Conservation (phyloP, 345 rosid genomes). For the Salix exigua region DNA sequence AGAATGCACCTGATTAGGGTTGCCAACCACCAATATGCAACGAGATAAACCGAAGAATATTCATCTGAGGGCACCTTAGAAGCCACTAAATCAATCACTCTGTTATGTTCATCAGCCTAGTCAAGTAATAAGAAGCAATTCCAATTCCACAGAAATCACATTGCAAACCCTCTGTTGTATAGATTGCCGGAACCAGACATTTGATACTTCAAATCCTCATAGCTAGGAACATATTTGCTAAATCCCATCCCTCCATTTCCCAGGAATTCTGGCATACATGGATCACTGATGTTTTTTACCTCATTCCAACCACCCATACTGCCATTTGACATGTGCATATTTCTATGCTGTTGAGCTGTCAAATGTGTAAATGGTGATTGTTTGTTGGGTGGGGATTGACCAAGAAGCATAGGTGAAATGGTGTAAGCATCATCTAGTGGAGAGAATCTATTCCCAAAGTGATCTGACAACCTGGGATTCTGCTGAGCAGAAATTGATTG, state of each 20-base stretch:
- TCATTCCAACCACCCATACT: constrained; percentile 49
- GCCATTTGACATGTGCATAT: constrained; percentile 28
- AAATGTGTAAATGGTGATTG: constrained; percentile 27
- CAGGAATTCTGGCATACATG: constrained; percentile 29
- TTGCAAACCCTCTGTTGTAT: constrained; percentile 45
- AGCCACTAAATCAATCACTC: constrained; percentile 1
- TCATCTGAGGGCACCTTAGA: background rate
- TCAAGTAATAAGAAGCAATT: constrained; percentile 3
- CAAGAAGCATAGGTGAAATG: constrained; percentile 27
- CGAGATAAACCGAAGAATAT: background rate
- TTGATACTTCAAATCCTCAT: constrained; percentile 39
- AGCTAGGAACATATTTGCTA: constrained; percentile 28
- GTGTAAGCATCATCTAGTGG: constrained; percentile 24
- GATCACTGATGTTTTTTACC: constrained; percentile 20
- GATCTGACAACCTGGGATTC: constrained; percentile 23
- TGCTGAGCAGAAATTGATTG: constrained; percentile 36
- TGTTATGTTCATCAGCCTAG: background rate
- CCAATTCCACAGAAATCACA: constrained; percentile 24
- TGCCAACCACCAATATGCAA: background rate
- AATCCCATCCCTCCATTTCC: constrained; percentile 32
- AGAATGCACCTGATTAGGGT: background rate
- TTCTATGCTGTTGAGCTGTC: constrained; percentile 31
- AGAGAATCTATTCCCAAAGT: constrained; percentile 33
- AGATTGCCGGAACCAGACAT: constrained; percentile 39
- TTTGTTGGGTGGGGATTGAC: constrained; percentile 26